Conservation (phyloP, 345 rosid species). For the Sisymbrium irio region DNA sequence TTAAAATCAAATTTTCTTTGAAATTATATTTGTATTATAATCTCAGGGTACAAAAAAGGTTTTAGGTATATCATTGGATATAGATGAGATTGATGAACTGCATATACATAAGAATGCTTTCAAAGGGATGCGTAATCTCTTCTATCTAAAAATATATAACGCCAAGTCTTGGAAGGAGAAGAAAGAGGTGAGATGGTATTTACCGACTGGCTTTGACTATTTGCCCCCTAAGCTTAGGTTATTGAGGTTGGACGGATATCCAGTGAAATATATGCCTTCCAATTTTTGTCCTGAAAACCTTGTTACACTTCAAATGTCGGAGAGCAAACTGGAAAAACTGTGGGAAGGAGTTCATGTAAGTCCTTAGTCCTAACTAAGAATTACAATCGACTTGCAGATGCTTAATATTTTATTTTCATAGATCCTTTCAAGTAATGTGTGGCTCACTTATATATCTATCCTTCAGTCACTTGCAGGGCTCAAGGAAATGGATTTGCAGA, state of each 20-base stretch:
- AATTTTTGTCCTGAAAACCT: neutral
- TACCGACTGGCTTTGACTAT: neutral
- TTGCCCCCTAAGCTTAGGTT: neutral
- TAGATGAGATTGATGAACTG: neutral
- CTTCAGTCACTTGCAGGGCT: neutral
- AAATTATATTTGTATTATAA: neutral
- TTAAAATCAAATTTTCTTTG: too few relatives aligned
- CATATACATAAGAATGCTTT: neutral
- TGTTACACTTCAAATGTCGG: neutral
- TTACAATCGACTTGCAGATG: too few relatives aligned
- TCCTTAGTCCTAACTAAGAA: too few relatives aligned
- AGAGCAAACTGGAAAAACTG: neutral
- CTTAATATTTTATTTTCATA: too few relatives aligned
- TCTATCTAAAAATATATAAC: neutral
- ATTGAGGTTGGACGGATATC: neutral
- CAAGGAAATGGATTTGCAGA: neutral
- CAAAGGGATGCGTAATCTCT: neutral
- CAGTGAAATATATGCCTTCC: neutral
- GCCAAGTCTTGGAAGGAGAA: neutral
- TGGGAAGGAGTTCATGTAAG: neutral
- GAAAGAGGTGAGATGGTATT: neutral
- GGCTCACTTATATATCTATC: too few relatives aligned
- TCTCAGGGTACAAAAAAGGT: neutral
- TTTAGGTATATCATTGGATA: neutral
- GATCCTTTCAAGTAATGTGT: too few relatives aligned